Evolutionary conservation across 495 filamentous ascomycete genomes (phyloP).

Genomic region (Margaritispora aquatica): DNA sequence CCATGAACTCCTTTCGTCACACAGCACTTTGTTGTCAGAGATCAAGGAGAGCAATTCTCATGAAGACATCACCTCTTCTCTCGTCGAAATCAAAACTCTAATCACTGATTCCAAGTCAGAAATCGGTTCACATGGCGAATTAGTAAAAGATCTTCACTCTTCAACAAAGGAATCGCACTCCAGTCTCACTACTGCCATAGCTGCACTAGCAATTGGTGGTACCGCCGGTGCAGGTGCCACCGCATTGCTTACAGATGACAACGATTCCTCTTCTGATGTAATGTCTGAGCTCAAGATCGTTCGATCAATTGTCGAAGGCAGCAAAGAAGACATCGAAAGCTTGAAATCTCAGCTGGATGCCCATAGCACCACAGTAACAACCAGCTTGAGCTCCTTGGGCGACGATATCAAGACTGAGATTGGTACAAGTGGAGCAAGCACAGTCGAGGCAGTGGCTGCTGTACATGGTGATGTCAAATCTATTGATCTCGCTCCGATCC

Average conservation of each 20-base stretch:
- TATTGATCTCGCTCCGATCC: slow-evolving; percentile 10
- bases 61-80: slow-evolving; percentile 15
- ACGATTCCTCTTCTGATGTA: slow-evolving; percentile 6
- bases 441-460: slow-evolving; percentile 6
- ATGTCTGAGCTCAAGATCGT: slow-evolving; percentile 19
- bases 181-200: not conserved
- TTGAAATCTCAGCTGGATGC: slow-evolving; percentile 17
- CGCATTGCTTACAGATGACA: not conserved
- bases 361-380: slow-evolving; percentile 18
- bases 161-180: slow-evolving; percentile 9
- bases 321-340: slow-evolving; percentile 6
- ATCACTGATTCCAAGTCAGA: slow-evolving; percentile 16
- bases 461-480: slow-evolving; percentile 4
- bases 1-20: slow-evolving; percentile 14
- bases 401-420: slow-evolving; percentile 23
- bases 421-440: slow-evolving; percentile 16
- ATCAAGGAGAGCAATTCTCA: slow-evolving; percentile 9
- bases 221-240: slow-evolving; percentile 12
- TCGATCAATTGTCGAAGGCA: slow-evolving; percentile 6
- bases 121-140: slow-evolving; percentile 9
- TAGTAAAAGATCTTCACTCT: slow-evolving; percentile 17
- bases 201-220: slow-evolving; percentile 10
- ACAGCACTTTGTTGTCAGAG: slow-evolving; percentile 10
- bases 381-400: slow-evolving; percentile 15
- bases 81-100: slow-evolving; percentile 15